A percentile compares a stretch with the other conserved stretches of the same genome.
phyloP scores from a whole-genome alignment of 108 stramenopile species.

The Hondaea fermentalgiana region DNA sequence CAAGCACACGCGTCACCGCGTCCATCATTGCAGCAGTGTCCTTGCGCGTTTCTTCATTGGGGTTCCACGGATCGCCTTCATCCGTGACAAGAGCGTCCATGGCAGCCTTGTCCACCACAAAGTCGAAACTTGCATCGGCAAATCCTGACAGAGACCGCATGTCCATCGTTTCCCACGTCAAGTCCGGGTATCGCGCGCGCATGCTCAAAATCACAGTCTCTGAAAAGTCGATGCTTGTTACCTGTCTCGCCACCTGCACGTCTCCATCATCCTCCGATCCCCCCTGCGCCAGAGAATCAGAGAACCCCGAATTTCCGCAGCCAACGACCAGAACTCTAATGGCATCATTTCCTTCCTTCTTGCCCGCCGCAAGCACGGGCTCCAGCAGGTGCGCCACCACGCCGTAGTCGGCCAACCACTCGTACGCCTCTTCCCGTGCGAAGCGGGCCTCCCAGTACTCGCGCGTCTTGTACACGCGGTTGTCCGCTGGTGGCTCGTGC shows the following conservation, averaged over 20 bases:
- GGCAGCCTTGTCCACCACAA: conserved; percentile 65
- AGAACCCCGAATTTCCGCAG: conserved; percentile 22
- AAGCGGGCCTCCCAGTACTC: conserved; percentile 63
- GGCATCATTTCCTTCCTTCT: conserved; percentile 39
- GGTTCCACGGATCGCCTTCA: conserved; percentile 61
- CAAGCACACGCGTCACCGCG: conserved; percentile 38
- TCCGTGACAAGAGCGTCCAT: conserved; percentile 58
- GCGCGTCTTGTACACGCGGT: conserved; percentile 24
- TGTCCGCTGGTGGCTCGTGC: background rate
- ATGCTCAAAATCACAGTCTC: conserved; percentile 24
- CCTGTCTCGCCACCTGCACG: background rate
- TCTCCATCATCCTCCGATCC: background rate
- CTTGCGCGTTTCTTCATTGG: background rate
- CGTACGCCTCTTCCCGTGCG: conserved; percentile 41
- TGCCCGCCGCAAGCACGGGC: background rate
- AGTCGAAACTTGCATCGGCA: conserved; percentile 43
- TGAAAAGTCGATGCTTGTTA: conserved; percentile 28
- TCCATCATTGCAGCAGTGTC: conserved; percentile 33
- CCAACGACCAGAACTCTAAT: conserved; percentile 32
- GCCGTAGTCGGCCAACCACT: conserved; percentile 35
- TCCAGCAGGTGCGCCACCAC: background rate
- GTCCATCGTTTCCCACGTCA: conserved; percentile 50
- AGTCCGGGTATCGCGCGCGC: background rate
- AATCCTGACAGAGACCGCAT: conserved; percentile 40
- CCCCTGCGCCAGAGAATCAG: background rate